Conservation (phyloP, 345 rosid species). For the Durio zibethinus region DNA sequence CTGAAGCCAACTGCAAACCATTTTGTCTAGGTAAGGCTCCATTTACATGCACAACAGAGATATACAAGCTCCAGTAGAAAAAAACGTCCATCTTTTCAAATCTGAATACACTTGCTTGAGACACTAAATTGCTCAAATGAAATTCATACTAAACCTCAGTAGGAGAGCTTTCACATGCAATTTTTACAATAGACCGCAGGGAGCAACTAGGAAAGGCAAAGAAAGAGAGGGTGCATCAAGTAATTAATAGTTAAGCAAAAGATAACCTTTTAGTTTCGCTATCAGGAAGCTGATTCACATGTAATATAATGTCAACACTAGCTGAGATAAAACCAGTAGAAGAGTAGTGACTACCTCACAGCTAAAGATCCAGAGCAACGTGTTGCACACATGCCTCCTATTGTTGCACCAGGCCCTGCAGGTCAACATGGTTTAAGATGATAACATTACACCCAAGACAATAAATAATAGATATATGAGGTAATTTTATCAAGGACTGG, state of each 20-base stretch:
- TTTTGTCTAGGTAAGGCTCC: background rate
- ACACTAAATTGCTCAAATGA: background rate
- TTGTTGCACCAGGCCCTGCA: constrained; percentile 92
- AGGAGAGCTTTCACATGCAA: background rate
- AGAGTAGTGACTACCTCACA: constrained; percentile 58
- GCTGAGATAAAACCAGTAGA: background rate
- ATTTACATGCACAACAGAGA: background rate
- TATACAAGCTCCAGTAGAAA: background rate
- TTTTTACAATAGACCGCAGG: background rate
- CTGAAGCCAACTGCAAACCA: background rate
- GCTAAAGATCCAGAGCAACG: constrained; percentile 98
- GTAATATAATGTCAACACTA: background rate
- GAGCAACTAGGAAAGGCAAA: background rate
- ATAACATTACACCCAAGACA: background rate
- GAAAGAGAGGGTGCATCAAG: background rate
- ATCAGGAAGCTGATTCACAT: background rate
- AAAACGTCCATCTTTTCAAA: background rate
- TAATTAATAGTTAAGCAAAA: background rate
- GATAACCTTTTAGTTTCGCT: background rate
- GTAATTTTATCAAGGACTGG: background rate
- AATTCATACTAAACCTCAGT: background rate
- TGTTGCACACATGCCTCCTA: constrained; percentile 98
- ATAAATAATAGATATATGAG: constrained; percentile 1
- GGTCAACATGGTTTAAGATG: constrained; percentile 19
- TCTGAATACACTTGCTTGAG: background rate